A percentile compares a stretch with the other conserved stretches of the same genome.
phyloP scores from a whole-genome alignment of 2,329 filamentous ascomycete species.

The Aspergillus felis region DNA sequence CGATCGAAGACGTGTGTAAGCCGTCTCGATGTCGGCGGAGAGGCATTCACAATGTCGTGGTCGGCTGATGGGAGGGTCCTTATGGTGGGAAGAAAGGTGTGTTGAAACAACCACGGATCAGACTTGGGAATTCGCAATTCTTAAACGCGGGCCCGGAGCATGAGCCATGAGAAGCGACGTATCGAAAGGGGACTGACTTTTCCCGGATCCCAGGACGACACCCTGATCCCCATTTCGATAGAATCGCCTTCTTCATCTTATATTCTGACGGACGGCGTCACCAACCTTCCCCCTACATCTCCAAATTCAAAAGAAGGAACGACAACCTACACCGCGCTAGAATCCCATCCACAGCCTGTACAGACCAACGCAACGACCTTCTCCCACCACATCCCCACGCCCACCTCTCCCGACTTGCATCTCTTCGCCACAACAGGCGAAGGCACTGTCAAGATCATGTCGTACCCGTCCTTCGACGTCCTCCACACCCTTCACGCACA shows the following conservation, averaged over 20 bases:
- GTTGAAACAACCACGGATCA: not conserved
- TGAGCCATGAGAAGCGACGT: not conserved
- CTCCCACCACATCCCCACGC: constrained; percentile 38
- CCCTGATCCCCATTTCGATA: constrained; percentile 44
- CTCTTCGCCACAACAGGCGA: constrained; percentile 48
- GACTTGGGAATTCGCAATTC: not conserved
- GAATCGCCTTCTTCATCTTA: constrained; percentile 37
- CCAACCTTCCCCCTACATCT: constrained; percentile 2
- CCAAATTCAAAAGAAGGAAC: constrained; percentile 14
- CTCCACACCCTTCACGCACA: constrained; percentile 47
- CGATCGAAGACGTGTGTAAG: constrained; percentile 46
- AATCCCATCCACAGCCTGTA: constrained; percentile 42
- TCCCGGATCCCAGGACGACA: constrained; percentile 42
- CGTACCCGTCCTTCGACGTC: constrained; percentile 43
- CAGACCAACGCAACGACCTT: constrained; percentile 49
- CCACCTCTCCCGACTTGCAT: constrained; percentile 35
- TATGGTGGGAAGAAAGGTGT: constrained; percentile 46
- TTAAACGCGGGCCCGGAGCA: not conserved
- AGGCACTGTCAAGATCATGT: constrained; percentile 46
- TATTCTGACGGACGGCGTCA: constrained; percentile 17
- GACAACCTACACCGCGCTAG: constrained; percentile 36
- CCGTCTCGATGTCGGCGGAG: constrained; percentile 47
- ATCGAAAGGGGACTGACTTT: not conserved
- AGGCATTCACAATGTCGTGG: constrained; percentile 48
- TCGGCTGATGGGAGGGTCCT: constrained; percentile 45